Evolutionary conservation across 306 rosid genomes (phyloP).

Genomic region (Quercus cerris): DNA sequence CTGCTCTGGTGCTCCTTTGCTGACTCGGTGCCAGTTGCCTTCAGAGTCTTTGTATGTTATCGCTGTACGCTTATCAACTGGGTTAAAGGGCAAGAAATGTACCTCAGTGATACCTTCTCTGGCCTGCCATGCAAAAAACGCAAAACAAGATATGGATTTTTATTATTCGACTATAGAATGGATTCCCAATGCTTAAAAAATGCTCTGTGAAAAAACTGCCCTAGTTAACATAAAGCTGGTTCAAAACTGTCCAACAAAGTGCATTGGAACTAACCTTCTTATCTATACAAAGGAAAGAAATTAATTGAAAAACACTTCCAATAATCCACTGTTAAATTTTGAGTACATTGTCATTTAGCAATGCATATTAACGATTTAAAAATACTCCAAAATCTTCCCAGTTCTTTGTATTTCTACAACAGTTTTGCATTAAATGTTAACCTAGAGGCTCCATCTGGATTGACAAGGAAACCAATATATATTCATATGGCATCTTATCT

Average conservation of each 20-base stretch:
- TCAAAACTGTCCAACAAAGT: not conserved
- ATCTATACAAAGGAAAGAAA: not conserved
- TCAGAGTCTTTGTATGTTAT: slow-evolving; percentile 64
- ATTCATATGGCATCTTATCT: not conserved
- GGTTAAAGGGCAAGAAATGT: slow-evolving; percentile 88
- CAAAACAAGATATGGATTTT: not conserved
- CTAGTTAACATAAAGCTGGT: not conserved
- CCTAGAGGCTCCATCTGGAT: not conserved
- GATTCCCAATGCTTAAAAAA: not conserved
- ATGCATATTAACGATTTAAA: not conserved
- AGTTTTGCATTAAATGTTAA: not conserved
- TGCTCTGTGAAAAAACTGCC: not conserved
- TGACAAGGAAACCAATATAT: not conserved
- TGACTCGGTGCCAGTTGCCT: slow-evolving; percentile 77
- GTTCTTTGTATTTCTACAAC: not conserved
- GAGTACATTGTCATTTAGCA: no score
- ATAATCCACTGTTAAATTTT: not conserved
- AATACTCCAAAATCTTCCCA: not conserved
- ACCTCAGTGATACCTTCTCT: slow-evolving; percentile 76
- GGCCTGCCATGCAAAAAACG: slow-evolving; percentile 41
- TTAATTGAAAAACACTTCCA: not conserved
- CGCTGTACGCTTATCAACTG: slow-evolving; percentile 93
- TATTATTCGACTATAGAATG: not conserved
- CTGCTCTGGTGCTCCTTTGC: slow-evolving; percentile 98
- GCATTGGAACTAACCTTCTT: not conserved